These are phyloP conservation scores for Lactifluus piperatus DNA, from an alignment of 768 basidiomycete species.

Conservation along the genomic window DNA sequence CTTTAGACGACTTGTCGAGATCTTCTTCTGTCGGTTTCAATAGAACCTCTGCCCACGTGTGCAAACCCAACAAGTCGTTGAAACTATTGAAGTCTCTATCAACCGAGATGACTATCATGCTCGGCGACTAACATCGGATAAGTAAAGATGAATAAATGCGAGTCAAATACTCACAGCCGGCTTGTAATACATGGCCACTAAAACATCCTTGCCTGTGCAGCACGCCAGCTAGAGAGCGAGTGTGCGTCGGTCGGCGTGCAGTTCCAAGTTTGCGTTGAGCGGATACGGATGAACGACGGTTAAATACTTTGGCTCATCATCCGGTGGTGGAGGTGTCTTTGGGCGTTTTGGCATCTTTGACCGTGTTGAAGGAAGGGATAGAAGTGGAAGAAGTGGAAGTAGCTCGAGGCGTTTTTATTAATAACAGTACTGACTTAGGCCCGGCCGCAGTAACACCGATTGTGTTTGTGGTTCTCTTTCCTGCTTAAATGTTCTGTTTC, in stretches of 20 bases:
- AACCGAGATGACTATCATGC: conserved; percentile 39
- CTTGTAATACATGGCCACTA: conserved; percentile 37
- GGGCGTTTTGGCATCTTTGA: conserved; percentile 34
- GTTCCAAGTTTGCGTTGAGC: conserved; percentile 33
- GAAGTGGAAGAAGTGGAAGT: too few species aligned
- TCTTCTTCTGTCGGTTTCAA: conserved; percentile 27
- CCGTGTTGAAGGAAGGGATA: neutral
- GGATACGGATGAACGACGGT: conserved; percentile 40
- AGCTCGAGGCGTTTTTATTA: too few species aligned
- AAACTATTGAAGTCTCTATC: conserved; percentile 26
- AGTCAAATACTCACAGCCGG: conserved; percentile 32
- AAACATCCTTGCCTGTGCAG: conserved; percentile 28
- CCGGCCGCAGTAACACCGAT: too few species aligned
- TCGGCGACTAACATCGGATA: conserved; percentile 28
- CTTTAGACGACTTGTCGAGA: conserved; percentile 22
- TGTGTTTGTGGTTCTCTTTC: too few species aligned
- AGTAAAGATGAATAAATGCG: neutral
- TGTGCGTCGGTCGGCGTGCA: conserved; percentile 29
- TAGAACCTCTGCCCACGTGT: conserved; percentile 36
- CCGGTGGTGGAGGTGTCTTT: conserved; percentile 34
- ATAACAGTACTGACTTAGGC: too few species aligned
- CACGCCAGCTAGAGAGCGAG: conserved; percentile 39
- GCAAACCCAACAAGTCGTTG: conserved; percentile 34
- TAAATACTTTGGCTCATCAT: conserved; percentile 38
- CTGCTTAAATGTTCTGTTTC: too few species aligned